Base-by-base conservation (phyloP, 2,329 filamentous ascomycete species). In the Chaetomium olivaceum region DNA sequence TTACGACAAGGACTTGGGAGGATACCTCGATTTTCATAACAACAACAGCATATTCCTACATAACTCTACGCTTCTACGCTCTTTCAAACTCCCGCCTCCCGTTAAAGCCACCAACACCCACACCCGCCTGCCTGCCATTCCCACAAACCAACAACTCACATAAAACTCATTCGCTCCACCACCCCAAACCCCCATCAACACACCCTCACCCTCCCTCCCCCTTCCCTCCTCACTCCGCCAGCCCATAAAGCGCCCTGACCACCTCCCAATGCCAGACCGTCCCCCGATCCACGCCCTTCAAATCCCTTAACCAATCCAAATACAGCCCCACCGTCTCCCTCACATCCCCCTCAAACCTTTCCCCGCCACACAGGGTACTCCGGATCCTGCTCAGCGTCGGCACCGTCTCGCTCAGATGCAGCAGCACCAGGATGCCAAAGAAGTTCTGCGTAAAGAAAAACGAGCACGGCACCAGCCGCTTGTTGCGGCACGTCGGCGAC, bases 361-460 rank as follows among this genome's bases (percentile, higher is more conserved):
- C 74, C 8, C 80, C 81, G 68, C 82, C 81, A 68, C 82, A 83
- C 46, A 84, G 73, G 16, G 80, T 79, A 16, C 78, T 76, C 50
- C 83, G 79, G 64, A 88, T 84, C 25, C 79, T 76, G 27, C 75
- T 71, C 48, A 89, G 72, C 64, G 84, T 80, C 1, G 80, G 79
- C 54, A 85, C 81, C 63, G 83, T 81, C 21, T 77, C 78, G 14
- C 83, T 83, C 68, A 88, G 77, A 52, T 85, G 82, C 43, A 89
- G 72, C 21, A 89, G 77, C 55, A 89, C 71, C 27, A 89, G 76
- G 27, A 87, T 83, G 3, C 83, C 83, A 54, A 89, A 78, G 51
- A 89, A 79, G 66, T 87, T 87, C 69, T 88, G 85, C 9, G 85
- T 85, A 83, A 86, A 89, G 62, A 86, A 85, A 71, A 87, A 88